These are phyloP conservation scores for Fomitiporia mediterranea DNA, from an alignment of 1,284 basidiomycete species.

Conservation along the genomic window DNA sequence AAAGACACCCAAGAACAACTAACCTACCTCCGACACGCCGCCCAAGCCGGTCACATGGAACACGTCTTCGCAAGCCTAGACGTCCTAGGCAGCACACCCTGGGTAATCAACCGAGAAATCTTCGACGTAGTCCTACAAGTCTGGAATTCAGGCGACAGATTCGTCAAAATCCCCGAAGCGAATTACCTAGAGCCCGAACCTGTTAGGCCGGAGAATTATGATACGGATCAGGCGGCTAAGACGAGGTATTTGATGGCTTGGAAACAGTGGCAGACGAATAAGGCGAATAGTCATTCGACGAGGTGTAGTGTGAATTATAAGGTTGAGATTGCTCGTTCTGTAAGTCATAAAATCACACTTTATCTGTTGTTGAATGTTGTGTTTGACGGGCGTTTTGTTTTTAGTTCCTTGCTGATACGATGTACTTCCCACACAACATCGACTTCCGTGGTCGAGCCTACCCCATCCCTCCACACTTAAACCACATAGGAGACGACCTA, in stretches of 20 bases:
- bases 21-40: constrained; percentile 76
- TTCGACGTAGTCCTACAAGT: constrained; percentile 70
- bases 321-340: constrained; percentile 92
- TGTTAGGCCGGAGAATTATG: constrained; percentile 52
- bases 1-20: constrained; percentile 90
- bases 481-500: constrained; percentile 95
- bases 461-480: constrained; percentile 93
- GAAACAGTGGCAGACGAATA: constrained; percentile 57
- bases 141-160: constrained; percentile 80
- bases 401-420: constrained; percentile 78
- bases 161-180: constrained; percentile 76
- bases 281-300: constrained; percentile 83
- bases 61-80: constrained; percentile 87
- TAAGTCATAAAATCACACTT: constrained; percentile 36
- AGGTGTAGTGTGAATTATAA: constrained; percentile 96
- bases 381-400: constrained; percentile 19
- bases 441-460: constrained; percentile 99
- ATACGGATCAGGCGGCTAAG: constrained; percentile 65
- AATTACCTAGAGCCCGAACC: constrained; percentile 61
- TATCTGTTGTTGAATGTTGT: neutral
- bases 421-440: constrained; percentile 96
- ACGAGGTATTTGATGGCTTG: constrained; percentile 57
- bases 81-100: constrained; percentile 86
- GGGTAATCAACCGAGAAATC: constrained; percentile 80
- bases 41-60: constrained; percentile 73